Base-by-base conservation (phyloP, 805 yeast species). In the Metschnikowia koreensis region DNA sequence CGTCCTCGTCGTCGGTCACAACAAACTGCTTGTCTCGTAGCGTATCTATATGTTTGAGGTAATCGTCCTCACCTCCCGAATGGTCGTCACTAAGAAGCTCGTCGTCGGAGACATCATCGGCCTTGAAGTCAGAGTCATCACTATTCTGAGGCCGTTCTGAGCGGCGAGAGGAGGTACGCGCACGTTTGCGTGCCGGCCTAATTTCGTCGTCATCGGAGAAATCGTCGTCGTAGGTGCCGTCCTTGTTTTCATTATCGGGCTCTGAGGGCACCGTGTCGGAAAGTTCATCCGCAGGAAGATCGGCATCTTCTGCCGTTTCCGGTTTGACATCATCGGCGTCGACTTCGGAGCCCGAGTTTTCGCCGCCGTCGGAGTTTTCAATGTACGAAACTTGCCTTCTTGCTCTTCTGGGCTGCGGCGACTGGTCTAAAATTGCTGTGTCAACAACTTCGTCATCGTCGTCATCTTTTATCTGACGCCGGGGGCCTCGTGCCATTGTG, bases 1-100 rank as follows among this genome's bases (percentile, higher is more conserved):
- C 66, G 12, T 65, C 72, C 27, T 72, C 77, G 31, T 67, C 72
- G 46, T 74, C 78, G 1, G 71, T 56, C 28, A 75, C 77, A 44
- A 74, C 57, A 44, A 74, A 74, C 37, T 62, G 59, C 46, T 64
- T 63, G 46, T 70, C 71, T 51, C 67, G 64, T 46, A 73, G 63
- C 48, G 59, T 60, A 39, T 67, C 66, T 13, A 68, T 42, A 44
- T 63, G 68, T 34, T 45, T 55, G 44, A 41, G 43, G 16, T 44
- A 47, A n/a, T 57, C 58, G 34, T 55, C 58, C 22, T 59, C 65
- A 28, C 52, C 61, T 12, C 46, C 64, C n/a, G 55, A 59, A 11
- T 49, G 40, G n/a, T 43, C 52, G 26, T 50, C 60, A 15, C 53
- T 50, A 27, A 51, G 46, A 10, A 46, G 55, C 8, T 51, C 54